Conservation (phyloP, 2,329 filamentous ascomycete species). For the Colletotrichum acutatum region DNA sequence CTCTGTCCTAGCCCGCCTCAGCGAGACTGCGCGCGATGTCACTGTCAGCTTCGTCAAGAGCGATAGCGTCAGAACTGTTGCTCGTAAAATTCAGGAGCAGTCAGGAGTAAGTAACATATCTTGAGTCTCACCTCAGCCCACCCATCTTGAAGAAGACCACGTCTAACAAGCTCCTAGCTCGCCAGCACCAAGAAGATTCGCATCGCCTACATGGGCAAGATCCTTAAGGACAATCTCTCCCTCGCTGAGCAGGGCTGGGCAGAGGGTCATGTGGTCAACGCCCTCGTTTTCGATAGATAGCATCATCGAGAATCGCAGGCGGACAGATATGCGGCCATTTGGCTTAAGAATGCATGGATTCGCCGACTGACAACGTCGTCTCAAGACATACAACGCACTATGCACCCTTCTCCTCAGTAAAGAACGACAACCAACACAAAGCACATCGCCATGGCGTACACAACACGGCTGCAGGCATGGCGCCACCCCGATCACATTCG, state of each 20-base stretch:
- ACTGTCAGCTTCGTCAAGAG: conserved; percentile 65
- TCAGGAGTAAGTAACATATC: conserved; percentile 63
- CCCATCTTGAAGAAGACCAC: neutral
- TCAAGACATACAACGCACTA: neutral
- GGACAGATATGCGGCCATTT: neutral
- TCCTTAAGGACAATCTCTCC: conserved; percentile 75
- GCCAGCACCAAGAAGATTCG: conserved; percentile 68
- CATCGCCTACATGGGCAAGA: conserved; percentile 84
- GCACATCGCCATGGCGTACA: neutral
- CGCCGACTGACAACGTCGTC: neutral
- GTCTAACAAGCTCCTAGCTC: conserved; percentile 57
- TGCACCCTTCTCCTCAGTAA: neutral
- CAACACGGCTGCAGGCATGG: neutral
- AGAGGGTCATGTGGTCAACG: conserved; percentile 80
- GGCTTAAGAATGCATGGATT: neutral
- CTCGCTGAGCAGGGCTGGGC: conserved; percentile 80
- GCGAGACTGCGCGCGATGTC: conserved; percentile 74
- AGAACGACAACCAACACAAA: neutral
- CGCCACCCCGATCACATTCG: neutral
- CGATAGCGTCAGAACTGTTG: conserved; percentile 73
- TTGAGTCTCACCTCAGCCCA: neutral
- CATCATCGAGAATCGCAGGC: conserved; percentile 23
- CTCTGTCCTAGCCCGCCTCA: conserved; percentile 70
- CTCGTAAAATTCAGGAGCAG: conserved; percentile 71
- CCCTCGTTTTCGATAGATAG: conserved; percentile 70